These are phyloP conservation scores for Orobanche coerulescens DNA, from an alignment of 257 asterid genomes.

Conservation along the genomic window DNA sequence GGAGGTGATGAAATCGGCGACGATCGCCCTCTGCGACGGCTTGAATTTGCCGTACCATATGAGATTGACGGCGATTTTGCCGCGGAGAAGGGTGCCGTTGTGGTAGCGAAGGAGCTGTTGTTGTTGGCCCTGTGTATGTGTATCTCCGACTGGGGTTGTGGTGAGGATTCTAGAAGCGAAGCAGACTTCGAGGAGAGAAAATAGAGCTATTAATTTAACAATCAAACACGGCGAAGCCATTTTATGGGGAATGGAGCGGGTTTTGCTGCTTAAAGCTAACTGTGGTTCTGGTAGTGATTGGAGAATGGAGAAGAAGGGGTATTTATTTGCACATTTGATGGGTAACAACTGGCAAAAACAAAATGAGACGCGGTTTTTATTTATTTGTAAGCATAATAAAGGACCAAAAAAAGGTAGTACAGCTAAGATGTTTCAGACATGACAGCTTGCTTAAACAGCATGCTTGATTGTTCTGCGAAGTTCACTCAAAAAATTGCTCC, in stretches of 20 bases:
- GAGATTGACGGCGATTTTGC: constrained; percentile 45
- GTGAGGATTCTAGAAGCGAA: not conserved
- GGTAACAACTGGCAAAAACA: too few relatives aligned
- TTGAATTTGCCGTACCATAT: constrained; percentile 65
- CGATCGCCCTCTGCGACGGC: constrained; percentile 52
- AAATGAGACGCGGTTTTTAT: too few relatives aligned
- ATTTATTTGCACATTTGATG: too few relatives aligned
- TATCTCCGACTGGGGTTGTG: not conserved
- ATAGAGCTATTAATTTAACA: not conserved
- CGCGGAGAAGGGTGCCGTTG: constrained; percentile 55
- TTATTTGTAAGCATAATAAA: too few relatives aligned
- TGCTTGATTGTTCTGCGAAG: too few relatives aligned
- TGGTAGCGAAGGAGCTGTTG: constrained; percentile 37
- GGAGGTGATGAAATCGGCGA: constrained; percentile 56
- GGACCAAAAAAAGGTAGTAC: too few relatives aligned
- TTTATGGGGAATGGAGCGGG: not conserved
- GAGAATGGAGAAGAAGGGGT: too few relatives aligned
- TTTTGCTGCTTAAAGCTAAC: too few relatives aligned
- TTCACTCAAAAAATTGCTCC: too few relatives aligned
- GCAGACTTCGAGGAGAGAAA: not conserved
- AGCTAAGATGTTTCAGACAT: too few relatives aligned
- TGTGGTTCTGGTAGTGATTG: not conserved
- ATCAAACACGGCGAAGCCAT: not conserved
- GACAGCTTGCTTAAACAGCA: too few relatives aligned
- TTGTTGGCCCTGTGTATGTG: too few relatives aligned